Percentiles rank a stretch among this genome's conserved stretches.
phyloP scores from a whole-genome alignment of 257 asterid species.

The Striga asiatica region DNA sequence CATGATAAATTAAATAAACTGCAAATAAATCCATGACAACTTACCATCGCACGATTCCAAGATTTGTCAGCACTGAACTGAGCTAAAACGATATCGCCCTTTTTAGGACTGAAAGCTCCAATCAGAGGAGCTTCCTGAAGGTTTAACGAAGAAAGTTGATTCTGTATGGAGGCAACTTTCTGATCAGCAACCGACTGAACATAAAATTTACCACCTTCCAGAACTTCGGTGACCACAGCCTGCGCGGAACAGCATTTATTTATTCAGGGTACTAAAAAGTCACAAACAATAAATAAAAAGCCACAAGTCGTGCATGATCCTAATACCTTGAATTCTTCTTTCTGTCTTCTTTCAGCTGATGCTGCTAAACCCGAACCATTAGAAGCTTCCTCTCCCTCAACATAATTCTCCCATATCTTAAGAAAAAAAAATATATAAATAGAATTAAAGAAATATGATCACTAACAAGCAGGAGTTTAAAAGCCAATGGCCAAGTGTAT shows the following conservation, averaged over 20 bases:
- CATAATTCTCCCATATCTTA: slow-evolving; percentile 67
- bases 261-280: no score
- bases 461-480: not conserved
- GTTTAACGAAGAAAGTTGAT: slow-evolving; percentile 70
- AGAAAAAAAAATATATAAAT: slow-evolving; percentile 14
- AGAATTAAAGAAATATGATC: no score
- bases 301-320: not conserved
- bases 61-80: slow-evolving; percentile 86
- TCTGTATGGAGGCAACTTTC: slow-evolving; percentile 67
- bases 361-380: slow-evolving; percentile 43
- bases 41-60: slow-evolving; percentile 98
- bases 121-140: slow-evolving; percentile 78
- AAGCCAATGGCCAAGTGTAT: slow-evolving; percentile 7
- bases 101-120: slow-evolving; percentile 83
- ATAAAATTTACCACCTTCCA: slow-evolving; percentile 90
- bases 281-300: no score
- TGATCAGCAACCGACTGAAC: slow-evolving; percentile 75
- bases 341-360: slow-evolving; percentile 50
- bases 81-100: slow-evolving; percentile 79
- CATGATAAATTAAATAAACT: no score
- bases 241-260: no score
- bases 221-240: slow-evolving; percentile 80
- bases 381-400: slow-evolving; percentile 67
- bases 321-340: slow-evolving; percentile 73
- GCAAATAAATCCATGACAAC: not conserved